Percentiles rank a stretch among this genome's conserved stretches.
phyloP scores from a whole-genome alignment of 176 grass and related monocot genomes.

The Microstegium vimineum region DNA sequence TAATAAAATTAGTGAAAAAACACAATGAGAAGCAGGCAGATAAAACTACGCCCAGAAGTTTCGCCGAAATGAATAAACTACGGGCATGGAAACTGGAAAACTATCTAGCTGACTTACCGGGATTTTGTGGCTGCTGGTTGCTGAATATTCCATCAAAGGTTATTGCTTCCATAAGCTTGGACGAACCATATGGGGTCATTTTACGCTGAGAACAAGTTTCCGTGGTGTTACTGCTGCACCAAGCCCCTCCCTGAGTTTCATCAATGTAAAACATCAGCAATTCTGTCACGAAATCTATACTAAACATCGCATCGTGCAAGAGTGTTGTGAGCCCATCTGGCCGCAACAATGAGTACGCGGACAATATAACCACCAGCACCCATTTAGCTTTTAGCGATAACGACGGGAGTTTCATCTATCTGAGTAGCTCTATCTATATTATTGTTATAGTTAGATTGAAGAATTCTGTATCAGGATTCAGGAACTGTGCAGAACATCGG shows the following conservation, averaged over 20 bases:
- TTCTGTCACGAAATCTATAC: too few species aligned
- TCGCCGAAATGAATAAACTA: too few species aligned
- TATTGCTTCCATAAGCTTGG: slow-evolving; percentile 41
- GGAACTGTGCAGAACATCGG: background rate
- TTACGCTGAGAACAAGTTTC: slow-evolving; percentile 39
- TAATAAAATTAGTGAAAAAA: background rate
- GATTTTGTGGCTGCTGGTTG: slow-evolving; percentile 40
- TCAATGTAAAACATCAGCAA: background rate
- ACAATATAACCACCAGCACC: too few species aligned
- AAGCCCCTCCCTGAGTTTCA: slow-evolving; percentile 55
- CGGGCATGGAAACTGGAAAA: background rate
- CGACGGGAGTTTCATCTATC: too few species aligned
- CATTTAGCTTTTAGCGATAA: too few species aligned
- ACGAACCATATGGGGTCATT: slow-evolving; percentile 38
- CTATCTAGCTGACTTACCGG: slow-evolving; percentile 29
- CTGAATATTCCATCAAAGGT: slow-evolving; percentile 59
- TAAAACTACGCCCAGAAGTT: background rate
- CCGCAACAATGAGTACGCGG: too few species aligned
- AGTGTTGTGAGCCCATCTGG: too few species aligned
- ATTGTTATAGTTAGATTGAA: too few species aligned
- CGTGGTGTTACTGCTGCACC: slow-evolving; percentile 13
- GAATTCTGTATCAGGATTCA: background rate
- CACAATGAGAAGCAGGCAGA: background rate
- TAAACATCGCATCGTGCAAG: too few species aligned
- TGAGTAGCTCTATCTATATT: too few species aligned